phyloP scores from a whole-genome alignment of 441 rosid species.

The Populus hybrid region DNA sequence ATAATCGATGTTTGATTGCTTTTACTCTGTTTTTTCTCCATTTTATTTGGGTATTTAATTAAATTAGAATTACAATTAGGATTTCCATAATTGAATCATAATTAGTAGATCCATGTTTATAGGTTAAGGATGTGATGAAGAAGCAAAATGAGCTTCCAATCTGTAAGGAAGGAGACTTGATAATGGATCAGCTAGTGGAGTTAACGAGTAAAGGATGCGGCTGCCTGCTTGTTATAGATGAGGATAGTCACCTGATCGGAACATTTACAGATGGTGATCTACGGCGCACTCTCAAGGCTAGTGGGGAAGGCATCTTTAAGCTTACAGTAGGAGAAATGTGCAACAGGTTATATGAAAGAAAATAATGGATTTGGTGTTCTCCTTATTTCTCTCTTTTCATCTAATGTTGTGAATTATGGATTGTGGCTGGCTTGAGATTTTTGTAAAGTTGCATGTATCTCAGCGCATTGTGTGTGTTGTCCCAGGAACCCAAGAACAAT shows the following conservation, averaged over 20 bases:
- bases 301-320: slow-evolving; percentile 83
- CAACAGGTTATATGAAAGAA: slow-evolving; percentile 51
- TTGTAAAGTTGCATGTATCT: background rate
- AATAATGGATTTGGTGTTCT: background rate
- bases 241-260: slow-evolving; percentile 62
- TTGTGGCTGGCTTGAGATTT: background rate
- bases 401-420: background rate
- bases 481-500: slow-evolving; percentile 85
- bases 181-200: slow-evolving; percentile 90
- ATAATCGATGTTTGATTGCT: background rate
- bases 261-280: slow-evolving; percentile 96
- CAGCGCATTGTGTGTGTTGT: background rate
- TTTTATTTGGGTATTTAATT: background rate
- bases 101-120: background rate
- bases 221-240: slow-evolving; percentile 75
- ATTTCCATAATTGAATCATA: background rate
- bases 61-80: background rate
- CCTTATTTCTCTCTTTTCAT: background rate
- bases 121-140: slow-evolving; percentile 96
- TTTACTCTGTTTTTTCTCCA: background rate
- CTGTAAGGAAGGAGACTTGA: slow-evolving; percentile 82
- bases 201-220: slow-evolving; percentile 93
- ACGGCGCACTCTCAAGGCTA: slow-evolving; percentile 86
- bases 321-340: slow-evolving; percentile 95
- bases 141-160: slow-evolving; percentile 84